Evolutionary conservation across 176 grass and related monocot genomes (phyloP).

Genomic region (Thinopyrum elongatum): DNA sequence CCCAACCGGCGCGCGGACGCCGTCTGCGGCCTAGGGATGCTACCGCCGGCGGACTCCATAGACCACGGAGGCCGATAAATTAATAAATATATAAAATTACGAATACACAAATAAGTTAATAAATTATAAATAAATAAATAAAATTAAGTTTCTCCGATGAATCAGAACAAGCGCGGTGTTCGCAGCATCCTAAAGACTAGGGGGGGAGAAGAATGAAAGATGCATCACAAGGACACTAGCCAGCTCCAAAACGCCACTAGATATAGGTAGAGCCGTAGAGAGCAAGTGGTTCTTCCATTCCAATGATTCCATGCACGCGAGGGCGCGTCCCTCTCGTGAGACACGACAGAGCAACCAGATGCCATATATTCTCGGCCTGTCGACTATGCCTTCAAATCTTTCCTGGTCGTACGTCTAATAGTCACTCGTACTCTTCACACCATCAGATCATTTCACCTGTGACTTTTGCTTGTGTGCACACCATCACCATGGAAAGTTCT

Average conservation of each 20-base stretch:
- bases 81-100: slow-evolving; percentile 37
- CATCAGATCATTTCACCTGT: not conserved
- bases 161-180: slow-evolving; percentile 28
- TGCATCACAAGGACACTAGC: not conserved
- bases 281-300: slow-evolving; percentile 5
- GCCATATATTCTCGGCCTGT: not conserved
- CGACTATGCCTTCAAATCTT: not conserved
- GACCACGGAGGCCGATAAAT: slow-evolving; percentile 20
- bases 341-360: slow-evolving; percentile 20
- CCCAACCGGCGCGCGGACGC: not conserved
- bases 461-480: not conserved
- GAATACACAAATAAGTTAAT: slow-evolving; percentile 19
- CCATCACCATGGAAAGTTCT: not conserved
- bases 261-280: not conserved
- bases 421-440: not conserved
- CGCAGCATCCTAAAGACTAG: not conserved
- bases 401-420: not conserved
- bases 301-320: slow-evolving; percentile 6
- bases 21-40: slow-evolving; percentile 13
- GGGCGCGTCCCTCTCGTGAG: slow-evolving; percentile 19
- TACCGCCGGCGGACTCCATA: slow-evolving; percentile 39
- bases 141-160: not conserved
- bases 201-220: not conserved
- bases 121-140: slow-evolving; percentile 40
- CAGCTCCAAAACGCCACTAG: not conserved